Base-by-base conservation (phyloP, 2,329 filamentous ascomycete species). In the Penicillium brasilianum region DNA sequence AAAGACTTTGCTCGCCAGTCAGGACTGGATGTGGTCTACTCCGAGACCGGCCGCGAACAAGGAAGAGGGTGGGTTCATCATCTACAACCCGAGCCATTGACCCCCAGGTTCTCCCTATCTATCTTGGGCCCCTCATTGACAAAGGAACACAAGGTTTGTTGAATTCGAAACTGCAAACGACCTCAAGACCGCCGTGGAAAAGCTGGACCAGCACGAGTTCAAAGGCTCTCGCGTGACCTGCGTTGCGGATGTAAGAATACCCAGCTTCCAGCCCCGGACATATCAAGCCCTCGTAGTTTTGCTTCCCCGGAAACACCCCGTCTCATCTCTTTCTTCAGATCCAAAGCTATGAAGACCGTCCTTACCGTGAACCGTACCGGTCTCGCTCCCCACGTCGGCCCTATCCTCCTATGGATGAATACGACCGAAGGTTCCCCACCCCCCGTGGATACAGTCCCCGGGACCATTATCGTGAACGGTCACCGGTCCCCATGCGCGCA, bases 1-100 rank as follows among this genome's bases (percentile, higher is more conserved):
- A 99, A 99, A 91, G 95, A 99, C 80, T 99, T 99, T 81, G 95
- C 95, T 65, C 93, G 95, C 77, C 92, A 96, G 80, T 96, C 94
- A 78, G 93, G 93, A 80, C 87, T 97, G 79, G 95, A 98, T 78
- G 95, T 99, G 68, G 95, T 99, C 74, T 99, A 97, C 79, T 97
- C 93, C 68, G 95, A 99, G 82, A 96, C 96, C 63, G 90, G 89
- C 72, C 93, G 94, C 73, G 93, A 96, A 76, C 90, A 96, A 77
- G 92, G 93, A 68, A 92, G 91, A 87, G 94, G 94, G 93, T 97
- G 80, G 80, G 90, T 84, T 63, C 34, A 44, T 50, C 30, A 51
- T 62, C 50, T 20, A 51, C 59, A 62, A 68, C 70, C 56, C 70
- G 56, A 65, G 28, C 50, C 50, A 28, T 37, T 44, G 57, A 69